Percentiles rank a stretch among this genome's conserved stretches.
phyloP scores from a whole-genome alignment of 306 rosid genomes.

The Vachellia pachyceras region DNA sequence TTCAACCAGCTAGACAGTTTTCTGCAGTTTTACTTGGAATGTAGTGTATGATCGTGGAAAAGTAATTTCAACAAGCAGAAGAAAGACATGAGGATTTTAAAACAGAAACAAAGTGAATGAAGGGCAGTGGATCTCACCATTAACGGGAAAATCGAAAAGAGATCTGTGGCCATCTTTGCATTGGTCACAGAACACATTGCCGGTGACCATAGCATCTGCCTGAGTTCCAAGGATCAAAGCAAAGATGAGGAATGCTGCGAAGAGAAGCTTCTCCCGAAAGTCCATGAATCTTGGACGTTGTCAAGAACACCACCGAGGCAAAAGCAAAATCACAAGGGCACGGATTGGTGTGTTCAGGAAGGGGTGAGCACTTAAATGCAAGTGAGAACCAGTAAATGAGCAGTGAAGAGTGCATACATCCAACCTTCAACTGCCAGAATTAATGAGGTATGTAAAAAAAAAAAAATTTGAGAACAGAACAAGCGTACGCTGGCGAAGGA shows the following conservation, averaged over 20 bases:
- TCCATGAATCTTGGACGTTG: conserved; percentile 61
- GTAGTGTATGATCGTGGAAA: not conserved
- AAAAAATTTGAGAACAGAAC: conserved; percentile 22
- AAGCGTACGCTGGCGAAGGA: conserved; percentile 5
- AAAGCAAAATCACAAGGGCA: conserved; percentile 30
- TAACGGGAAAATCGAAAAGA: conserved; percentile 71
- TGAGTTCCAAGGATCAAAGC: conserved; percentile 49
- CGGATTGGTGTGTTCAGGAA: conserved; percentile 34
- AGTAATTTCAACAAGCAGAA: not conserved
- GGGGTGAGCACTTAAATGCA: conserved; percentile 43
- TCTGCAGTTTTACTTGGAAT: not conserved
- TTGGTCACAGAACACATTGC: conserved; percentile 91
- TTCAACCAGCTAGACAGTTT: not conserved
- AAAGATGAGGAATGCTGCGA: conserved; percentile 49
- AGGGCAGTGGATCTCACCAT: conserved; percentile 55
- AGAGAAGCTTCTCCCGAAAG: conserved; percentile 42
- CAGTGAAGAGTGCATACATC: conserved; percentile 30
- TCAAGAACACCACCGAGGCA: not conserved
- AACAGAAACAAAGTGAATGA: conserved; percentile 21
- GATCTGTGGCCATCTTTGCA: conserved; percentile 90
- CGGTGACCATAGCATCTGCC: conserved; percentile 70
- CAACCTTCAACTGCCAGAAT: conserved; percentile 68
- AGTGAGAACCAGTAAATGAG: conserved; percentile 22
- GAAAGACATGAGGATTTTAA: not conserved
- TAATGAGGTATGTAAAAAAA: conserved; percentile 46